phyloP scores from a whole-genome alignment of 352 stramenopile species.

The Phytophthora gonapodyides region DNA sequence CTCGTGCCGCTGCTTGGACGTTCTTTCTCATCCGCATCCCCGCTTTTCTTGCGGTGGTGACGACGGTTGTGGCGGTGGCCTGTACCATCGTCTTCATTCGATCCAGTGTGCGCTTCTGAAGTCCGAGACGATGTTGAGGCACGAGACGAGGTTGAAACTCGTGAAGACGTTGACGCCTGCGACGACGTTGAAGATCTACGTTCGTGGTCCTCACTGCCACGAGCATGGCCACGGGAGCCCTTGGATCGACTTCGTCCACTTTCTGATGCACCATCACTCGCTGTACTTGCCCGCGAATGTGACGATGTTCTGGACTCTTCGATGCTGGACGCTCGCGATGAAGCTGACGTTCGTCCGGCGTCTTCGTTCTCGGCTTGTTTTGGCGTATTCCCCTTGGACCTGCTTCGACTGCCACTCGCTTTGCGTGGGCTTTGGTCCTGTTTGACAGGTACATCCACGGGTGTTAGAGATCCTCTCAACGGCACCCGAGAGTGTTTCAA shows the following conservation, averaged over 20 bases:
- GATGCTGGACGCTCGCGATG: slow-evolving; percentile 10
- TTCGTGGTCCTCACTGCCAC: slow-evolving; percentile 12
- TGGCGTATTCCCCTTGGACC: slow-evolving; percentile 20
- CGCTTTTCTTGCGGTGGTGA: slow-evolving; percentile 22
- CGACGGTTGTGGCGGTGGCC: slow-evolving; percentile 7
- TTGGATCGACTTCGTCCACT: slow-evolving; percentile 21
- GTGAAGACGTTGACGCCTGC: slow-evolving; percentile 5
- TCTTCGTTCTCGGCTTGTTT: slow-evolving; percentile 10
- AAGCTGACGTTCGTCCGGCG: slow-evolving; percentile 11
- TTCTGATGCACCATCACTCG: slow-evolving; percentile 15
- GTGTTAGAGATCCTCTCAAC: background rate
- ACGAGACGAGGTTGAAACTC: slow-evolving; percentile 10
- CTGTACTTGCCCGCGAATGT: slow-evolving; percentile 6
- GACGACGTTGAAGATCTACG: slow-evolving; percentile 30
- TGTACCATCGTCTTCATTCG: slow-evolving; percentile 2
- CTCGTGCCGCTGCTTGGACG: slow-evolving; percentile 24
- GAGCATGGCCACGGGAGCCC: slow-evolving; percentile 12
- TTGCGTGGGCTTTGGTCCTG: slow-evolving; percentile 42
- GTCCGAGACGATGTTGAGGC: slow-evolving; percentile 20
- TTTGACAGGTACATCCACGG: background rate
- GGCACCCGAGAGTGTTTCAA: background rate
- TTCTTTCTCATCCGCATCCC: slow-evolving; percentile 15
- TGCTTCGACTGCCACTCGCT: slow-evolving; percentile 28
- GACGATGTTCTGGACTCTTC: slow-evolving; percentile 8
- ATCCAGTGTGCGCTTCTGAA: slow-evolving; percentile 7